Conservation (phyloP, 78 protist species). For the Emiliania huxleyi region DNA sequence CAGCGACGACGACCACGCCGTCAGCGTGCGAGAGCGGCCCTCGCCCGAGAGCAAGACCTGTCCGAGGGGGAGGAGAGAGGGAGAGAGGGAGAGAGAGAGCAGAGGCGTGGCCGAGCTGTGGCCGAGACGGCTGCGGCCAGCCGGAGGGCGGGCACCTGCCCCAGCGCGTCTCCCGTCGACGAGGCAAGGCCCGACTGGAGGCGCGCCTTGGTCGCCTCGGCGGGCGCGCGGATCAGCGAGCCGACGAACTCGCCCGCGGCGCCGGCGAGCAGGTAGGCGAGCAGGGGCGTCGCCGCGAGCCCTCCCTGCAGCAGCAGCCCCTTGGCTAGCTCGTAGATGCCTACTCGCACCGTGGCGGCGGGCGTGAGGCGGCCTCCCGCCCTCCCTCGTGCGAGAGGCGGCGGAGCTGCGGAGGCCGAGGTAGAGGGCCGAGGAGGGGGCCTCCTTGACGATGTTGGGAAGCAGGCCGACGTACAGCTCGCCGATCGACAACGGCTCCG, state of each 20-base stretch:
- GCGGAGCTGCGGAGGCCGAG: no score
- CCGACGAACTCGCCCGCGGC: slow-evolving; percentile 20
- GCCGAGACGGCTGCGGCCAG: not conserved
- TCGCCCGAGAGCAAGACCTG: not conserved
- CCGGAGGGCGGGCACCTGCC: not conserved
- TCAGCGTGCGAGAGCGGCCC: not conserved
- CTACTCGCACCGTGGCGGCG: no score
- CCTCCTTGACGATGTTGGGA: slow-evolving; percentile 11
- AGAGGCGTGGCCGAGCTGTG: not conserved
- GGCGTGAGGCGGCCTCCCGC: no score
- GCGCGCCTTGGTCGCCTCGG: not conserved
- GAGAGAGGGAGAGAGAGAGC: not conserved
- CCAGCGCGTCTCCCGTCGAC: no score
- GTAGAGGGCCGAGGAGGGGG: not conserved
- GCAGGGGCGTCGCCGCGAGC: not conserved
- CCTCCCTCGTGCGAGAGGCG: no score
- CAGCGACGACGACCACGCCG: not conserved
- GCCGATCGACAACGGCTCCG: not conserved
- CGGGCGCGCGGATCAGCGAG: slow-evolving; percentile 18
- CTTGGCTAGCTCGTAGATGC: not conserved
- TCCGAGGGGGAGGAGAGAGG: not conserved
- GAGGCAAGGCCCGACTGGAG: not conserved
- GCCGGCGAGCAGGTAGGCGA: slow-evolving; percentile 28
- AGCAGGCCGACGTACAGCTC: not conserved
- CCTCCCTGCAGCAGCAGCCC: not conserved